These are phyloP conservation scores for Buddleja alternifolia DNA, from an alignment of 257 asterid species.

Conservation along the genomic window DNA sequence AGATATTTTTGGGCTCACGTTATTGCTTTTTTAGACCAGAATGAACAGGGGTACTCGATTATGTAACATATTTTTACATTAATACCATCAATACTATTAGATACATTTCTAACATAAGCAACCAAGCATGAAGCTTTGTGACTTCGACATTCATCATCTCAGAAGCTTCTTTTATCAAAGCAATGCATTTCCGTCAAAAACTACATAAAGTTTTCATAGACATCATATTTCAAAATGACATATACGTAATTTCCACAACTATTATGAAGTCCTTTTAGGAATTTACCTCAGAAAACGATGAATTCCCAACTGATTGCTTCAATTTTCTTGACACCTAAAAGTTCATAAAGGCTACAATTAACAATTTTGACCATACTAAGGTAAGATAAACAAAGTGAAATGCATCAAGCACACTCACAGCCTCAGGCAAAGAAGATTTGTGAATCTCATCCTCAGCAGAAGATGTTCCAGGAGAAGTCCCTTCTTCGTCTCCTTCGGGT, in stretches of 20 bases:
- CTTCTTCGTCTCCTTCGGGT: conserved; percentile 95
- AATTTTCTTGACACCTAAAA: conserved; percentile 57
- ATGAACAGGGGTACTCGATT: conserved; percentile 1
- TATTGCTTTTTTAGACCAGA: neutral
- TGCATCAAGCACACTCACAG: conserved; percentile 48
- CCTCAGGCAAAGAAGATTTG: conserved; percentile 49
- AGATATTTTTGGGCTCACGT: neutral
- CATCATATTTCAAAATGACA: conserved; percentile 6
- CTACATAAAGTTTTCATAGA: neutral
- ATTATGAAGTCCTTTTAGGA: neutral
- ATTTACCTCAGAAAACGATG: conserved; percentile 56
- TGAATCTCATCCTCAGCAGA: conserved; percentile 61
- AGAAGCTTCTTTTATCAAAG: too few relatives aligned
- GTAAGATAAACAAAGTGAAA: conserved; percentile 8
- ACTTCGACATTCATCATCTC: too few relatives aligned
- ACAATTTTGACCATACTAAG: conserved; percentile 23
- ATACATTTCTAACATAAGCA: neutral
- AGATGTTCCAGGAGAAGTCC: conserved; percentile 67
- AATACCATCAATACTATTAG: neutral
- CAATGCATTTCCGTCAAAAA: neutral
- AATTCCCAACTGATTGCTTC: conserved; percentile 47
- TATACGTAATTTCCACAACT: neutral
- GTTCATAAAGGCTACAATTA: neutral
- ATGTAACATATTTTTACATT: neutral
- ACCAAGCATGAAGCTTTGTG: too few relatives aligned